Percentiles rank a stretch among this genome's conserved stretches.
Evolutionary conservation across 1,284 basidiomycete genomes (phyloP).

Genomic region (Wallemia ichthyophaga): DNA sequence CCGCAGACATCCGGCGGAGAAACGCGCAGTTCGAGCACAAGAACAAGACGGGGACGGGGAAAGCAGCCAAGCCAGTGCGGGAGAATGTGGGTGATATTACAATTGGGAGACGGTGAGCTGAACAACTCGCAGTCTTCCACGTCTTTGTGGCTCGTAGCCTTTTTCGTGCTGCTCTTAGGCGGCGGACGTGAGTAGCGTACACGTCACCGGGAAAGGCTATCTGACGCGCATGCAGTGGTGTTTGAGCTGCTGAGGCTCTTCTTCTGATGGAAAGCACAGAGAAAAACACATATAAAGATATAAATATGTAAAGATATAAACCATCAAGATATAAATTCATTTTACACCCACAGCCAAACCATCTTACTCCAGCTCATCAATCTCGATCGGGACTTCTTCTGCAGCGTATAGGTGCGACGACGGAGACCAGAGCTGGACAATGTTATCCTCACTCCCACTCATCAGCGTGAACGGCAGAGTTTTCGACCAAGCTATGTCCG

Average conservation of each 20-base stretch:
- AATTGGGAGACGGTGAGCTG: neutral
- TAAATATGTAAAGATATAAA: no score
- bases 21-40: neutral
- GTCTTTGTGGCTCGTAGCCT: neutral
- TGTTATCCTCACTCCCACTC: constrained; percentile 22
- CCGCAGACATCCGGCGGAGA: neutral
- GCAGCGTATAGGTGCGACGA: constrained; percentile 14
- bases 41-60: neutral
- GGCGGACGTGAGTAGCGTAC: neutral
- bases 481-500: constrained; percentile 18
- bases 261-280: neutral
- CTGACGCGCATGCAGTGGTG: neutral
- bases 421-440: constrained; percentile 14
- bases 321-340: neutral
- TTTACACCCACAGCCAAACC: no score
- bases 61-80: neutral
- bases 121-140: neutral
- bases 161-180: neutral
- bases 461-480: constrained; percentile 18
- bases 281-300: neutral
- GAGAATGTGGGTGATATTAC: neutral
- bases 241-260: neutral
- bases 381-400: constrained; percentile 11
- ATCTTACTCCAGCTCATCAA: constrained; percentile 9
- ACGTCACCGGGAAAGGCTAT: neutral